Percentiles rank a stretch among this genome's conserved stretches.
Conservation (phyloP, 768 basidiomycete species). For the Mycena sanguinolenta region DNA sequence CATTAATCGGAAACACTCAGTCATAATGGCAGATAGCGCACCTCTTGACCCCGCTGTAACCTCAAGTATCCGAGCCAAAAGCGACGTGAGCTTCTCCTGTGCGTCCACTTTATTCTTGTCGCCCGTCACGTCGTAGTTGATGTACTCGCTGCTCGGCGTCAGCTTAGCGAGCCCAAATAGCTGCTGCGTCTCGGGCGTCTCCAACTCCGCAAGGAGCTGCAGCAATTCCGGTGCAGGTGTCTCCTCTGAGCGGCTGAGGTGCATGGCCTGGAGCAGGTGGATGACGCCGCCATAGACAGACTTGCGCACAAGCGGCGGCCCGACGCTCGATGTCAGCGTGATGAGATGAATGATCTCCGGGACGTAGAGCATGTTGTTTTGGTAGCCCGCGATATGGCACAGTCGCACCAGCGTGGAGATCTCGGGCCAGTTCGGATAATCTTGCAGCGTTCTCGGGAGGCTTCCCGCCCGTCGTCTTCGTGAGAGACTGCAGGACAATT, state of each 20-base stretch:
- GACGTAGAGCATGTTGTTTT: conserved; percentile 81
- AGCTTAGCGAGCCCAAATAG: conserved; percentile 81
- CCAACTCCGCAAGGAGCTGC: conserved; percentile 71
- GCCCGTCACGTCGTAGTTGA: conserved; percentile 63
- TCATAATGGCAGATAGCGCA: conserved; percentile 48
- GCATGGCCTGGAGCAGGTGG: conserved; percentile 85
- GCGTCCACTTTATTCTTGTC: conserved; percentile 71
- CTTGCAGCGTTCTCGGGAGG: conserved; percentile 72
- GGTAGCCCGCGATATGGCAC: conserved; percentile 78
- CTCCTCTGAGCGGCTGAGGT: conserved; percentile 71
- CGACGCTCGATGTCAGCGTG: conserved; percentile 81
- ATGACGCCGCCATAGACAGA: conserved; percentile 86
- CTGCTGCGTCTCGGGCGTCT: conserved; percentile 67
- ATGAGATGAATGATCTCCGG: conserved; percentile 88
- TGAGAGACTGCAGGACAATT: conserved; percentile 66
- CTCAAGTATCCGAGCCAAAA: conserved; percentile 75
- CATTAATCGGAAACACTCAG: neutral
- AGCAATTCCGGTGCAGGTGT: conserved; percentile 71
- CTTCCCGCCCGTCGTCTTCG: conserved; percentile 73
- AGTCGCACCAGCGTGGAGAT: conserved; percentile 85
- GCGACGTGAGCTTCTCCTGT: conserved; percentile 73
- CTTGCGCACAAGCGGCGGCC: conserved; percentile 80
- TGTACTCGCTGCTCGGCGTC: conserved; percentile 78
- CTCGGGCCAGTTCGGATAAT: conserved; percentile 85
- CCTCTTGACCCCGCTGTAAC: conserved; percentile 78